A percentile compares a stretch with the other conserved stretches of the same genome.
Evolutionary conservation across 2,329 filamentous ascomycete genomes (phyloP).

Genomic region (Phialophora verrucosa): DNA sequence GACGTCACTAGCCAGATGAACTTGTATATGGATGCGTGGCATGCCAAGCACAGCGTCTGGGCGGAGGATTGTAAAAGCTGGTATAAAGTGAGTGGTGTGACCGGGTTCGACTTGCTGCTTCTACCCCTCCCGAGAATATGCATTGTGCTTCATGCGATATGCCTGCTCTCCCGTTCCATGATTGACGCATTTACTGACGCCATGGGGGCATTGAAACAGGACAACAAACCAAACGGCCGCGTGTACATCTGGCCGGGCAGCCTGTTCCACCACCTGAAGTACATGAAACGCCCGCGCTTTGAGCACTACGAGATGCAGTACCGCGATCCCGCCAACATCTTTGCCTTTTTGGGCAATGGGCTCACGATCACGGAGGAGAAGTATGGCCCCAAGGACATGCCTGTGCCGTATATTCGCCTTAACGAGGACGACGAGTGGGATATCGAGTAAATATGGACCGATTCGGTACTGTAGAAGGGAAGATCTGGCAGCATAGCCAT

Average conservation of each 20-base stretch:
- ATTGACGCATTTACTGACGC: background rate
- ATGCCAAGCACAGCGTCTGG: slow-evolving; percentile 44
- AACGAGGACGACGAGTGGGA: slow-evolving; percentile 34
- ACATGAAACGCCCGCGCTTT: slow-evolving; percentile 47
- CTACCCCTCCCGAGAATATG: slow-evolving; percentile 40
- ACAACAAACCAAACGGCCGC: slow-evolving; percentile 39
- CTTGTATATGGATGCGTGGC: slow-evolving; percentile 35
- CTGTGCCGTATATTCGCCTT: slow-evolving; percentile 32
- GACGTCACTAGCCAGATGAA: slow-evolving; percentile 38
- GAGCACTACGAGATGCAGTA: slow-evolving; percentile 53
- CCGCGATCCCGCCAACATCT: slow-evolving; percentile 47
- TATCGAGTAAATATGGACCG: slow-evolving; percentile 25
- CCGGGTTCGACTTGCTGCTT: slow-evolving; percentile 40
- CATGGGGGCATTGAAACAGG: background rate
- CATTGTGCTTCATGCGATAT: slow-evolving; percentile 41
- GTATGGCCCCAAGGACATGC: slow-evolving; percentile 19
- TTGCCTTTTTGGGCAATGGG: slow-evolving; percentile 52
- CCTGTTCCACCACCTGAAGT: slow-evolving; percentile 49
- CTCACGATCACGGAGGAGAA: slow-evolving; percentile 51
- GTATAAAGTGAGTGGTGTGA: slow-evolving; percentile 46
- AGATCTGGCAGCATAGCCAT: background rate
- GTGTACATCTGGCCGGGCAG: slow-evolving; percentile 50
- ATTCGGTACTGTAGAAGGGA: background rate
- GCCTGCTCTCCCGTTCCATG: no score
- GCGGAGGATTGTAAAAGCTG: slow-evolving; percentile 41